Percentiles rank a stretch among this genome's conserved stretches.
Conservation (phyloP, 257 asterid genomes). For the Gardenia jasminoides region DNA sequence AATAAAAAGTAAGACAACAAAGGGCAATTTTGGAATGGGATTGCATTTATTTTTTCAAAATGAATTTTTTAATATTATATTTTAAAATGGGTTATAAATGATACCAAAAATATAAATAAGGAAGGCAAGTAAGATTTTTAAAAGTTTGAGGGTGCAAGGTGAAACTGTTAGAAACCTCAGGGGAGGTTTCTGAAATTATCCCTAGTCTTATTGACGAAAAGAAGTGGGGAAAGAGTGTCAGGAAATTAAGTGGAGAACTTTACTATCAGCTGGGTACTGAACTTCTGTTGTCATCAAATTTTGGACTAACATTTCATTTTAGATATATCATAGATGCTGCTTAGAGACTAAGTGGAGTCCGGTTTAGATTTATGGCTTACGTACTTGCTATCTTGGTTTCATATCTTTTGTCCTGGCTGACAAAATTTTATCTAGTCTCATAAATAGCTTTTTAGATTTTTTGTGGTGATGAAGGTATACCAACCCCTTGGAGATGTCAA, state of each 20-base stretch:
- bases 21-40: no score
- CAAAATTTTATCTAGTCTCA: not conserved
- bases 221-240: no score
- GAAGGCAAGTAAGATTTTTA: no score
- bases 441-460: not conserved
- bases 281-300: not conserved
- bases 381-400: not conserved
- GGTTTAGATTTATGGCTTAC: not conserved
- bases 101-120: no score
- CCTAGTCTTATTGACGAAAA: not conserved
- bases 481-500: constrained; percentile 82
- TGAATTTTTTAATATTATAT: no score
- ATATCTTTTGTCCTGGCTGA: not conserved
- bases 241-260: not conserved
- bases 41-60: no score
- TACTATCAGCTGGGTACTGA: not conserved
- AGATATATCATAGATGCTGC: not conserved
- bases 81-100: no score
- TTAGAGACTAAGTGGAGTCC: not conserved
- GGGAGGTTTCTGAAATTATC: no score
- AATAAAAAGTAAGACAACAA: no score
- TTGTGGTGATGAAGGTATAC: constrained; percentile 47
- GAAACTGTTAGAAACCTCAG: no score
- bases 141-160: no score
- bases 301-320: not conserved